Evolutionary conservation across 2,329 filamentous ascomycete genomes (phyloP), one percentile per base, ranked within the genome.

Genomic region (Stagonosporopsis cucurbitacearum): DNA sequence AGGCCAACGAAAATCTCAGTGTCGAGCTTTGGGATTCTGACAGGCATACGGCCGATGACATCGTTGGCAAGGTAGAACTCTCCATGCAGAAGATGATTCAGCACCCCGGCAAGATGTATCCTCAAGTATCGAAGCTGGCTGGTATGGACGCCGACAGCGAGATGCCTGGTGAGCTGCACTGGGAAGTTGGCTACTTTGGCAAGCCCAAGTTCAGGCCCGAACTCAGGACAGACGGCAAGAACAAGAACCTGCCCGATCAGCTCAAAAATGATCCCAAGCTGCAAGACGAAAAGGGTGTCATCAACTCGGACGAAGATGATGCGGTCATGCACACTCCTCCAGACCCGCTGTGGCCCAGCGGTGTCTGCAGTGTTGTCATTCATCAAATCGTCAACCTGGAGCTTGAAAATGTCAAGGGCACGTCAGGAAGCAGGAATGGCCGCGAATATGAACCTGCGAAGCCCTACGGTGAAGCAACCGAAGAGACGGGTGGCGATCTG

Each of bases 21-120:
- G 88, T 98, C 62, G 94, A 98, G 73, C 84, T 98, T 0, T 98
- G 95, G 95, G 95, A 98, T 75, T 96, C 91, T 46, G 95, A 98
- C 74, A 85, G 93, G 41, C 91, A 90, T 36, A 95, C 91, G 9
- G 91, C 94, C 0, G 95, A 98, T 70, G 95, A 98, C 67, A 90
- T 97, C 41, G 92, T 97, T 13, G 95, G 95, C 50, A 97, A 97
- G 75, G 86, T 98, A 17, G 93, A 98, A 71, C 79, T 98, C 3
- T 94, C 91, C 32, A 92, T 99, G 72, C 92, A 96, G 67, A 92
- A 97, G 73, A 88, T 99, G 79, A 96, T 98, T 55, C 90, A 96
- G 69, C 90, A 97, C 70, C 92, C 94, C 0, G 91, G 93, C 32
- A 91, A 90, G 69, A 96, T 97, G 91, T 96, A 93, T 66, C 89